These are phyloP conservation scores for Posidonia australis DNA, from an alignment of 106 monocot genomes.

Conservation along the genomic window DNA sequence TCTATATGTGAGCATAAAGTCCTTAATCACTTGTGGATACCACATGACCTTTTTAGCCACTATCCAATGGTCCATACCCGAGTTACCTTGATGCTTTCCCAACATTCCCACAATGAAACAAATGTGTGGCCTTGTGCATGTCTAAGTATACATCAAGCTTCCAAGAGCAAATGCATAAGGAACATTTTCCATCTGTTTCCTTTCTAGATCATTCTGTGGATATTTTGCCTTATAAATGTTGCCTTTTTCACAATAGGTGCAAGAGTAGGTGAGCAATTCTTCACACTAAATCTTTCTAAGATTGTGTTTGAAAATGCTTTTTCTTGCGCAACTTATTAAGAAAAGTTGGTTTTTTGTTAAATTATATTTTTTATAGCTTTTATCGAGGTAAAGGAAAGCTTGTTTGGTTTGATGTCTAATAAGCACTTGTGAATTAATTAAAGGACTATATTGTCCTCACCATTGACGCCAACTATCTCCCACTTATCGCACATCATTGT, in stretches of 20 bases:
- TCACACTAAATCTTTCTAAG: neutral
- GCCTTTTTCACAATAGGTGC: slow-evolving; percentile 2
- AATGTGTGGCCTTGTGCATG: slow-evolving; percentile 1
- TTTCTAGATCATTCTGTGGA: slow-evolving; percentile 4
- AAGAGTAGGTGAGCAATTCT: neutral
- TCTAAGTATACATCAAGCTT: slow-evolving; percentile 5
- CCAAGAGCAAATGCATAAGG: slow-evolving; percentile 1
- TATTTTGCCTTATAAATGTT: neutral
- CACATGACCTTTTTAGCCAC: neutral
- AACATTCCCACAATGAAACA: slow-evolving; percentile 5
- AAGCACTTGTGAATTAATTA: no score
- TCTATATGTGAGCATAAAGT: neutral
- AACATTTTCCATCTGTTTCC: neutral
- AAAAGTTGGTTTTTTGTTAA: no score
- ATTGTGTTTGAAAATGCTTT: no score
- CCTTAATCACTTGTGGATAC: neutral
- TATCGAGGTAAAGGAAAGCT: no score
- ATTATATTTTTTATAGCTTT: no score
- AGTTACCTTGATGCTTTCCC: neutral
- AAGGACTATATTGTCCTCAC: no score
- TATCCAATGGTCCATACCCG: neutral
- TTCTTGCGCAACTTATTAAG: no score
- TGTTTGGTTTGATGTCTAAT: no score
- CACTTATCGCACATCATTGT: no score
- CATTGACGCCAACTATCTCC: no score